phyloP scores from a whole-genome alignment of 345 rosid genomes.

The Citrus cavaleriei region DNA sequence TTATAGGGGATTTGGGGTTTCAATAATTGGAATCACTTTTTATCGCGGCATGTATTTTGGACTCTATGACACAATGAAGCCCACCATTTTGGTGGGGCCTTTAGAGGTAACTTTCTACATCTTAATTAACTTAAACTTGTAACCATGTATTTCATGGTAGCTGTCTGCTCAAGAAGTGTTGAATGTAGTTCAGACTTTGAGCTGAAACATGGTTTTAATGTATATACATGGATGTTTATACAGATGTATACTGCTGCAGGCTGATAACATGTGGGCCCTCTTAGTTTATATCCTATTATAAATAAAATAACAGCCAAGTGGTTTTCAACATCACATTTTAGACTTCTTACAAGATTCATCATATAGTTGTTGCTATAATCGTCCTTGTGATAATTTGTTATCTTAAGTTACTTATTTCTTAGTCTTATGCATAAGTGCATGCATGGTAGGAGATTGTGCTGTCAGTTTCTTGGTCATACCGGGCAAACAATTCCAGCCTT shows the following conservation, averaged over 20 bases:
- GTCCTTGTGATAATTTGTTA: not conserved
- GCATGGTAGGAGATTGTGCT: not conserved
- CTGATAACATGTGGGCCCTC: not conserved
- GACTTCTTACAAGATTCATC: not conserved
- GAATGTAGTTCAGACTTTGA: not conserved
- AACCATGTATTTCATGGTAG: not conserved
- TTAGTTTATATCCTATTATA: not conserved
- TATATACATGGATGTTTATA: not conserved
- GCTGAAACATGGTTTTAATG: not conserved
- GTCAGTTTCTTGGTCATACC: not conserved
- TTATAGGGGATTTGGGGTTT: constrained; percentile 87
- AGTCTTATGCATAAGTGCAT: not conserved
- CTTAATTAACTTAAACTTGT: not conserved
- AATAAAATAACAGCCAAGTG: not conserved
- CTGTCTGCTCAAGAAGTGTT: not conserved
- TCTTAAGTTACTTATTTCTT: not conserved
- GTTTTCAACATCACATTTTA: not conserved
- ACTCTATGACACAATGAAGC: constrained; percentile 86
- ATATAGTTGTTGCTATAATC: not conserved
- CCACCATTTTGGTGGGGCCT: constrained; percentile 76
- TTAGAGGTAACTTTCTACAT: constrained; percentile 51
- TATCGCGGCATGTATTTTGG: constrained; percentile 97
- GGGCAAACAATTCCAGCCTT: not conserved
- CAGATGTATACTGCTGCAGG: not conserved
- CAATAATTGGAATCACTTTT: constrained; percentile 84